These are phyloP conservation scores for Fusarium anthophilum DNA, from an alignment of 2,329 filamentous ascomycete genomes.

Conservation along the genomic window DNA sequence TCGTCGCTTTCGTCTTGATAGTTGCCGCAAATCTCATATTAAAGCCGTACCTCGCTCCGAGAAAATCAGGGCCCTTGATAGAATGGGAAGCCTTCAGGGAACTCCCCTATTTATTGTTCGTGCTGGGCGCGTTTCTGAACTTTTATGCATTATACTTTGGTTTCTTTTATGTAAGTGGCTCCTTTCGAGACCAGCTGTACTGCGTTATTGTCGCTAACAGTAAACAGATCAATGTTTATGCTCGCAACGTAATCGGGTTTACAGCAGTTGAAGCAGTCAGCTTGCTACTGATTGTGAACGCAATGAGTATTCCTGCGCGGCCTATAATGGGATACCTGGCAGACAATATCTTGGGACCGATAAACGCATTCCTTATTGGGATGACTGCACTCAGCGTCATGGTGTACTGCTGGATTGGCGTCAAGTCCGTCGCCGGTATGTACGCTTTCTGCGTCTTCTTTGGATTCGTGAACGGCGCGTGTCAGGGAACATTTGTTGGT, in stretches of 20 bases:
- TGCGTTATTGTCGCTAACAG: slow-evolving; percentile 1
- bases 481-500: slow-evolving; percentile 47
- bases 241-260: slow-evolving; percentile 50
- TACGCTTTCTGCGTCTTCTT: slow-evolving; percentile 46
- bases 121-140: slow-evolving; percentile 58
- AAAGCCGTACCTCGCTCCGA: slow-evolving; percentile 57
- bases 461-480: slow-evolving; percentile 41
- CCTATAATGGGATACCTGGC: slow-evolving; percentile 67
- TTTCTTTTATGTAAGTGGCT: slow-evolving; percentile 55
- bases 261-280: slow-evolving; percentile 61
- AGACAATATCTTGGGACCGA: slow-evolving; percentile 60
- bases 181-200: slow-evolving; percentile 40
- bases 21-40: slow-evolving; percentile 51
- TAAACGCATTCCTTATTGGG: slow-evolving; percentile 55
- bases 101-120: slow-evolving; percentile 62
- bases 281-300: slow-evolving; percentile 73
- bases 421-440: slow-evolving; percentile 39
- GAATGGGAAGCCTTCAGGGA: slow-evolving; percentile 68
- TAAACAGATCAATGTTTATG: slow-evolving; percentile 55
- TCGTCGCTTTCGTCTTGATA: slow-evolving; percentile 64
- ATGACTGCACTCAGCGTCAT: slow-evolving; percentile 43
- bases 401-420: slow-evolving; percentile 46
- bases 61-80: slow-evolving; percentile 60
- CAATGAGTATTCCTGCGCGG: slow-evolving; percentile 66
- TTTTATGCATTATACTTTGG: slow-evolving; percentile 53